Evolutionary conservation across 371 early-diverging fungal species (phyloP).

Genomic region (Encephalitozoon romaleae): DNA sequence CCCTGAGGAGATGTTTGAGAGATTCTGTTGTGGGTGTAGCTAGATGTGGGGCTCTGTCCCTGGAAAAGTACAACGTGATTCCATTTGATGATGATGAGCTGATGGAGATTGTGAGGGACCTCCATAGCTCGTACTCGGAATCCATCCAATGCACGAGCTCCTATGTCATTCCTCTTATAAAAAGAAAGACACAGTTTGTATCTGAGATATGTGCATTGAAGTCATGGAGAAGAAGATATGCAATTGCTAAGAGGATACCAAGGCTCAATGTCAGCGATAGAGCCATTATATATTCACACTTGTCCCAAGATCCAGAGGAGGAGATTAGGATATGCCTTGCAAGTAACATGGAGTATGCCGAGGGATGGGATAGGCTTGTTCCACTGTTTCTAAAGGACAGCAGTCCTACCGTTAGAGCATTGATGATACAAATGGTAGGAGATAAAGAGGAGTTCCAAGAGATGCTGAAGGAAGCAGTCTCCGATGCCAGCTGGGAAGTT

Average conservation of each 20-base stretch:
- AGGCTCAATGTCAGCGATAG: not conserved
- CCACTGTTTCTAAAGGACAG: conserved; percentile 23
- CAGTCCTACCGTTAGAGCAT: not conserved
- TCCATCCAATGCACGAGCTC: conserved; percentile 16
- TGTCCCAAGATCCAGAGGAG: conserved; percentile 37
- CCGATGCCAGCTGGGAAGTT: conserved; percentile 17
- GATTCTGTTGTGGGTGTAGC: conserved; percentile 10
- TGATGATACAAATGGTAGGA: not conserved
- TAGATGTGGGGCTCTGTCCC: not conserved
- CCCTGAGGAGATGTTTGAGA: conserved; percentile 1
- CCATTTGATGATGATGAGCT: conserved; percentile 31
- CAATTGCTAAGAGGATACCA: conserved; percentile 5
- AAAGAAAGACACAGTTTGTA: conserved; percentile 12
- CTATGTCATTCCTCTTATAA: conserved; percentile 8
- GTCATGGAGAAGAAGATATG: conserved; percentile 34
- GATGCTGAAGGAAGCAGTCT: not conserved
- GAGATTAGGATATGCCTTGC: conserved; percentile 16
- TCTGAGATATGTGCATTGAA: conserved; percentile 11
- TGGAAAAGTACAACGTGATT: not conserved
- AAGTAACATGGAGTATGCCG: not conserved
- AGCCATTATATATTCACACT: not conserved
- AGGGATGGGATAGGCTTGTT: not conserved
- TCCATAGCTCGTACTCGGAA: conserved; percentile 9
- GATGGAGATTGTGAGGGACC: not conserved
- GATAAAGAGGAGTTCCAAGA: not conserved